Evolutionary conservation across 305 asterid species (phyloP).

Genomic region (Plantago coronopus): DNA sequence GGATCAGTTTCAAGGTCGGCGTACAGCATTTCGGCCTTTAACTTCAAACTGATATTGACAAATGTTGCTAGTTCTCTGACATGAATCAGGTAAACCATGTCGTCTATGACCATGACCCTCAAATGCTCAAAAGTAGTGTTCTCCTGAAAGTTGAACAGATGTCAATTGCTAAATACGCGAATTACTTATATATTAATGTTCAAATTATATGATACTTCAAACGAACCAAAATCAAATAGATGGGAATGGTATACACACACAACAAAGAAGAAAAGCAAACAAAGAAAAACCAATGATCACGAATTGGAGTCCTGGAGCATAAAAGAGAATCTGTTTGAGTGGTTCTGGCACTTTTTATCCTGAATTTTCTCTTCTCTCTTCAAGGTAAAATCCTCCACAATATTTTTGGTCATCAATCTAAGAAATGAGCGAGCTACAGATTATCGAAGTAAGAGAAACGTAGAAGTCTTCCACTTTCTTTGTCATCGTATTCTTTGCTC

Average conservation of each 20-base stretch:
- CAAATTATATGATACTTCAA: not conserved
- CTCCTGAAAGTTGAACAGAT: constrained; percentile 43
- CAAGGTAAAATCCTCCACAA: not conserved
- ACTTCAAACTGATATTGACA: constrained; percentile 40
- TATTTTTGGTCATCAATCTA: not conserved
- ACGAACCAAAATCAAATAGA: no score
- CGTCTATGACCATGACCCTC: constrained; percentile 71
- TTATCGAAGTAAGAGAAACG: no score
- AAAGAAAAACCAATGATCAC: no score
- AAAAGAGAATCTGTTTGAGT: no score
- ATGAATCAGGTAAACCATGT: constrained; percentile 73
- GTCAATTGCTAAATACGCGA: not conserved
- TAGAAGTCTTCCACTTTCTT: no score
- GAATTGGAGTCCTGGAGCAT: no score
- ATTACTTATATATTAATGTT: not conserved
- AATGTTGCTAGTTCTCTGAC: constrained; percentile 44
- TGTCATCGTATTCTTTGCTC: no score
- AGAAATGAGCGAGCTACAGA: not conserved
- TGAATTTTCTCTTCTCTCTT: no score
- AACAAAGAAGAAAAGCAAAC: no score
- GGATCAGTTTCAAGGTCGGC: constrained; percentile 77
- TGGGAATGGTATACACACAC: no score
- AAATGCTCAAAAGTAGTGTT: constrained; percentile 47
- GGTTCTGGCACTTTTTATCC: no score
- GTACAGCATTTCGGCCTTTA: constrained; percentile 36